Percentiles rank a stretch among this genome's conserved stretches.
Conservation (phyloP, 2,329 filamentous ascomycete genomes). For the Chrysoporthe cubensis region DNA sequence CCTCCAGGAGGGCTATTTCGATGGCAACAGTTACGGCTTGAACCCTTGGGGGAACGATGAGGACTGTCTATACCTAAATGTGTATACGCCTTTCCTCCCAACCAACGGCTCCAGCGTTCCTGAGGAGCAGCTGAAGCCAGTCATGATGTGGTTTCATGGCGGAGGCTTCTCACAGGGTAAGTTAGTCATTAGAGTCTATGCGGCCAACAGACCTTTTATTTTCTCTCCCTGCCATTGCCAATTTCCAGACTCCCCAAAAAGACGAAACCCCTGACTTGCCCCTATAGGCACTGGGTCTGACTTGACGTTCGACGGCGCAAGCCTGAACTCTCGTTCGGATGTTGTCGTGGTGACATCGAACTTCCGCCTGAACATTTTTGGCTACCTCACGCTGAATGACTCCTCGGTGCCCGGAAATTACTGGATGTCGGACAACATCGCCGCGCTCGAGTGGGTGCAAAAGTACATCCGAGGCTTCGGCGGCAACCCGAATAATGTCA, state of each 20-base stretch:
- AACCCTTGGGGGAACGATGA: conserved; percentile 7
- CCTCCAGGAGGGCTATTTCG: neutral
- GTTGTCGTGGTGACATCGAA: neutral
- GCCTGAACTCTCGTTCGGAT: conserved; percentile 42
- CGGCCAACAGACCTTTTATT: no score
- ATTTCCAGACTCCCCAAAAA: no score
- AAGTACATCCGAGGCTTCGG: neutral
- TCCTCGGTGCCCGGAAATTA: neutral
- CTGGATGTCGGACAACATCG: conserved; percentile 29
- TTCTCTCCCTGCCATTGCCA: no score
- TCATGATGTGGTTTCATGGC: conserved; percentile 43
- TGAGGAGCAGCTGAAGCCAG: conserved; percentile 31
- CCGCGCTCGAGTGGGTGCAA: conserved; percentile 4
- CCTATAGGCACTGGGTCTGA: conserved; percentile 38
- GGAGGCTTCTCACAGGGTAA: conserved; percentile 40
- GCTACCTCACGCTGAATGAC: neutral
- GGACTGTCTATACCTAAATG: neutral
- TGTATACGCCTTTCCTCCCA: no score
- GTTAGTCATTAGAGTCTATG: no score
- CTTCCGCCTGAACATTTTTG: neutral
- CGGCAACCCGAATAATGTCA: conserved; percentile 3
- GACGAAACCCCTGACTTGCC: no score
- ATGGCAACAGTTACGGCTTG: neutral
- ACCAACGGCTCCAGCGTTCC: no score
- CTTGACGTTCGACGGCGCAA: conserved; percentile 47